Percentiles rank a stretch among this genome's conserved stretches.
phyloP scores from a whole-genome alignment of 2,329 filamentous ascomycete genomes.

The Fusarium humuli region DNA sequence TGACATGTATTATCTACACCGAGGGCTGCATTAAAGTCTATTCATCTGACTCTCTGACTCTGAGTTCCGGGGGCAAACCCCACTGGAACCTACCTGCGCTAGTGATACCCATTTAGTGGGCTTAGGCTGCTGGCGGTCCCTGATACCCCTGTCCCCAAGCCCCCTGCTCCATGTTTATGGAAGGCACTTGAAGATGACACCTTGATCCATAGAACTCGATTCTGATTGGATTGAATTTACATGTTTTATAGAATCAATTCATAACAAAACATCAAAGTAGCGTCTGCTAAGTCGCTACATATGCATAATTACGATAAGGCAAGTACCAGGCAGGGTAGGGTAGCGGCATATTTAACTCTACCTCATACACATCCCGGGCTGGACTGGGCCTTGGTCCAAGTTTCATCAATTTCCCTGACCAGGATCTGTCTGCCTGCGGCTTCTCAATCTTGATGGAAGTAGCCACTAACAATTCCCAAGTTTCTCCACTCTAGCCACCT shows the following conservation, averaged over 20 bases:
- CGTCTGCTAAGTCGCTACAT: neutral
- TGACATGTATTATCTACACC: neutral
- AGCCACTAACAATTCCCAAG: slow-evolving; percentile 14
- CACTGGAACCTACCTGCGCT: neutral
- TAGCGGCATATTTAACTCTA: neutral
- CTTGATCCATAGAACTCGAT: slow-evolving; percentile 24
- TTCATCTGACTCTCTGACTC: neutral
- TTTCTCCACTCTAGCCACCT: slow-evolving; percentile 24
- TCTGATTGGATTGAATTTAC: slow-evolving; percentile 3
- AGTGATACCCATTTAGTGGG: slow-evolving; percentile 17
- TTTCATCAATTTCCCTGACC: slow-evolving; percentile 20
- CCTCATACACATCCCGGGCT: slow-evolving; percentile 2
- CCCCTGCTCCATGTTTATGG: neutral
- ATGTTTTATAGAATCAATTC: neutral
- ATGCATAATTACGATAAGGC: neutral
- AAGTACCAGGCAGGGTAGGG: neutral
- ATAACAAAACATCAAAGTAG: neutral
- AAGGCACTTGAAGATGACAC: slow-evolving; percentile 37
- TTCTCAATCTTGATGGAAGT: slow-evolving; percentile 3
- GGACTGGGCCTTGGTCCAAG: neutral
- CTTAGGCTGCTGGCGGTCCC: slow-evolving; percentile 6
- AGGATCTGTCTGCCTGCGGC: slow-evolving; percentile 10
- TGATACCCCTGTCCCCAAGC: slow-evolving; percentile 5
- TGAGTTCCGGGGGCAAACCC: neutral
- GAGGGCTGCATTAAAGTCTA: neutral